phyloP scores from a whole-genome alignment of 371 early-diverging fungal genomes.

The Parasitella parasitica region DNA sequence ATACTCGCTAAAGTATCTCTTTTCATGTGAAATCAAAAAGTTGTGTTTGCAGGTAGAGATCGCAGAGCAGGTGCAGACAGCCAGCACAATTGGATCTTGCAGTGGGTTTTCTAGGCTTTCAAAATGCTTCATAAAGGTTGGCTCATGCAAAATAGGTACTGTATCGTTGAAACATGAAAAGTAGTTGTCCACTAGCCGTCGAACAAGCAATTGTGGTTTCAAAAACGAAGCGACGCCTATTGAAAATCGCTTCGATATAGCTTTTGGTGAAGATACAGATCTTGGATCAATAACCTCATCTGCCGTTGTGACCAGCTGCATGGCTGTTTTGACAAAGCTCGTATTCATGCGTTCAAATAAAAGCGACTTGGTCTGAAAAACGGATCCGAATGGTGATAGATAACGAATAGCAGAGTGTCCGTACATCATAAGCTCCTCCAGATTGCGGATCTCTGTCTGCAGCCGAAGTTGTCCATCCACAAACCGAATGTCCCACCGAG shows the following conservation, averaged over 20 bases:
- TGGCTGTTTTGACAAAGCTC: conserved; percentile 7
- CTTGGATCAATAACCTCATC: neutral
- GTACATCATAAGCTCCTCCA: conserved; percentile 14
- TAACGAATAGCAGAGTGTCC: conserved; percentile 12
- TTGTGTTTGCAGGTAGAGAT: conserved; percentile 7
- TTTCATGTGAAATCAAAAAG: conserved; percentile 11
- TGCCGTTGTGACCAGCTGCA: neutral
- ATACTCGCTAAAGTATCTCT: conserved; percentile 11
- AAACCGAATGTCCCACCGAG: conserved; percentile 3
- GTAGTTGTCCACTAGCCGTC: conserved; percentile 7
- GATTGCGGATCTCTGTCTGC: neutral
- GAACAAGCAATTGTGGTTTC: neutral
- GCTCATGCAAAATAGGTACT: conserved; percentile 15
- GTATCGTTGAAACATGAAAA: conserved; percentile 11
- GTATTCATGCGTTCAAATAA: neutral
- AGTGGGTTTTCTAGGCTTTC: neutral
- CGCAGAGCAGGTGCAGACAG: conserved; percentile 4
- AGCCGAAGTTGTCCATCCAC: conserved; percentile 5
- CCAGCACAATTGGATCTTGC: conserved; percentile 15
- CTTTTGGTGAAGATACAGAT: neutral
- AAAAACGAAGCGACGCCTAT: neutral
- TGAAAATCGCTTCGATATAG: neutral
- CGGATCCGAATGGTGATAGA: conserved; percentile 20
- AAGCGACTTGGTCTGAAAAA: conserved; percentile 2
- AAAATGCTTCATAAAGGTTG: conserved; percentile 9